Conservation (phyloP, 768 basidiomycete species). For the Royoungia palumana region DNA sequence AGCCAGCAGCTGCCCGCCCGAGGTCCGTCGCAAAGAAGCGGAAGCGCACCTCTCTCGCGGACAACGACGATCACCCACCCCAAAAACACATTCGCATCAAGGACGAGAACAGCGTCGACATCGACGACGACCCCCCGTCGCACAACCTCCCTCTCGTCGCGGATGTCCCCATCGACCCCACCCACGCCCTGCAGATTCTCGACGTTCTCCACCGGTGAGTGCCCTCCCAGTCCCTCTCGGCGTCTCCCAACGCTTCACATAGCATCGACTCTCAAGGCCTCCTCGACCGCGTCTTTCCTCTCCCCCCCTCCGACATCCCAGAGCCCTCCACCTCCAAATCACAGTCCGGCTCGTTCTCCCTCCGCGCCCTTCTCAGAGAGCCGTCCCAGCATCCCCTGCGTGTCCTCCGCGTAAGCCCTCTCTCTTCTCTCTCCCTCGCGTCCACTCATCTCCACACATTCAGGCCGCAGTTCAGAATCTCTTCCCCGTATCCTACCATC, state of each 20-base stretch:
- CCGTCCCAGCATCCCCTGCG: conserved; percentile 51
- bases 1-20: conserved; percentile 23
- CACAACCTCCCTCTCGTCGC: conserved; percentile 38
- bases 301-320: conserved; percentile 38
- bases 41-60: conserved; percentile 52
- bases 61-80: conserved; percentile 46
- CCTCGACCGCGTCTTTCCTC: conserved; percentile 74
- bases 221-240: not conserved
- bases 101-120: conserved; percentile 28
- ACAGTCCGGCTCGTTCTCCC: conserved; percentile 38
- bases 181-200: conserved; percentile 53
- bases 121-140: conserved; percentile 20
- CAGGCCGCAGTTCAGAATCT: conserved; percentile 67
- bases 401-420: conserved; percentile 50
- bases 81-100: conserved; percentile 48
- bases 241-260: conserved; percentile 5
- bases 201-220: conserved; percentile 57
- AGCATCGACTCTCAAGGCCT: conserved; percentile 73
- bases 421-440: conserved; percentile 14
- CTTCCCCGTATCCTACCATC: conserved; percentile 63
- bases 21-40: conserved; percentile 55
- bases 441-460: not conserved
- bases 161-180: conserved; percentile 44
- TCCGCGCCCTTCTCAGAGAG: conserved; percentile 56
- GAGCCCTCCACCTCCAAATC: conserved; percentile 41